phyloP scores from a whole-genome alignment of 768 basidiomycete genomes.

The Mycena chlorophos region DNA sequence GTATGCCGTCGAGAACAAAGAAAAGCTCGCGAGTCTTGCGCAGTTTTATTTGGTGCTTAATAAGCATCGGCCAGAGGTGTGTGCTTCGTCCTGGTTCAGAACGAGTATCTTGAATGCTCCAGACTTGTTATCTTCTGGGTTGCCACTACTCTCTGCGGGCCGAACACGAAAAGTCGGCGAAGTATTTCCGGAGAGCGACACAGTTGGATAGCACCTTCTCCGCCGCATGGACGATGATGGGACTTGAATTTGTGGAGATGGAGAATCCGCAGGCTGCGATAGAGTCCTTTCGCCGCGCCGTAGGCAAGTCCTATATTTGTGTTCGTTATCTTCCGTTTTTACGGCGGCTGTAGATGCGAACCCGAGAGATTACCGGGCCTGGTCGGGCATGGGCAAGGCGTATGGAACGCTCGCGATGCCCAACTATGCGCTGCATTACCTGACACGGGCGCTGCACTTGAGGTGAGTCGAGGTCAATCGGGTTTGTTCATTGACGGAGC shows the following conservation, averaged over 20 bases:
- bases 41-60: slow-evolving; percentile 70
- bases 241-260: slow-evolving; percentile 81
- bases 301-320: slow-evolving; percentile 48
- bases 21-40: slow-evolving; percentile 70
- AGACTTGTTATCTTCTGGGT: slow-evolving; percentile 40
- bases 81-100: slow-evolving; percentile 46
- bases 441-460: slow-evolving; percentile 40
- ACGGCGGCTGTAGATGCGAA: slow-evolving; percentile 56
- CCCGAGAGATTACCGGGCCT: slow-evolving; percentile 77
- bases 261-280: slow-evolving; percentile 83
- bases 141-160: slow-evolving; percentile 76
- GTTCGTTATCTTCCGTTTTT: background rate
- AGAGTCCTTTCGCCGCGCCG: slow-evolving; percentile 78
- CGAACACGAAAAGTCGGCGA: slow-evolving; percentile 79
- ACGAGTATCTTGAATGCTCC: too few relatives aligned
- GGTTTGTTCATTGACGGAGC: background rate
- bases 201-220: slow-evolving; percentile 76
- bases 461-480: slow-evolving; percentile 47
- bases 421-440: slow-evolving; percentile 71
- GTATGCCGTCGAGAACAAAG: slow-evolving; percentile 70
- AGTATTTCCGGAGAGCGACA: slow-evolving; percentile 74
- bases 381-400: slow-evolving; percentile 82
- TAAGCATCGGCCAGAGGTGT: slow-evolving; percentile 75
- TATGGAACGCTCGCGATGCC: slow-evolving; percentile 79
- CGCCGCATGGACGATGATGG: slow-evolving; percentile 83